phyloP scores from a whole-genome alignment of 116 monocot species.

The Zostera marina region DNA sequence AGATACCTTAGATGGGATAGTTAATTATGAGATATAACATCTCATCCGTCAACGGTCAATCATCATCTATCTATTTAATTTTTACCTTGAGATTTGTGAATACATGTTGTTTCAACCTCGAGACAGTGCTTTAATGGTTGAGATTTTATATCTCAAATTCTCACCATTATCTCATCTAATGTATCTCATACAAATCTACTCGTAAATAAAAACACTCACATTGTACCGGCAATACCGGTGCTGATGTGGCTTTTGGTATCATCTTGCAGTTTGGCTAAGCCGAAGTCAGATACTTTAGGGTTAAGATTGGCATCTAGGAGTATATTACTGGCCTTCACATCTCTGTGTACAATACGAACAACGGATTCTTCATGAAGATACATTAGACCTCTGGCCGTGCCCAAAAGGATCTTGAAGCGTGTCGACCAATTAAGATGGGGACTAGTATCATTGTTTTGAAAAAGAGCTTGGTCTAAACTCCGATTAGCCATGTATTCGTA shows the following conservation, averaged over 20 bases:
- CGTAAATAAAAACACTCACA: no score
- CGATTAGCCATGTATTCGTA: constrained; percentile 60
- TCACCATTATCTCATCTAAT: no score
- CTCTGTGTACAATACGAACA: constrained; percentile 50
- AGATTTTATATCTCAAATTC: no score
- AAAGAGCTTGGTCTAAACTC: constrained; percentile 56
- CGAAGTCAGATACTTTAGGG: constrained; percentile 80
- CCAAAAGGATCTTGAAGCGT: constrained; percentile 55
- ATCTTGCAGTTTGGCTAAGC: constrained; percentile 63
- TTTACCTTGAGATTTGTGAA: no score
- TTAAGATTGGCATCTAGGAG: constrained; percentile 49
- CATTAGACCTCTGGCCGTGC: constrained; percentile 48
- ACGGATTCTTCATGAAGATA: constrained; percentile 74
- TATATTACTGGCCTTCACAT: constrained; percentile 70
- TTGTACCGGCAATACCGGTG: constrained; percentile 70
- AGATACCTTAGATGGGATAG: no score
- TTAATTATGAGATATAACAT: no score
- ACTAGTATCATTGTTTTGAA: constrained; percentile 36
- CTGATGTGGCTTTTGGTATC: constrained; percentile 54
- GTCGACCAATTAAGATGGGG: constrained; percentile 32
- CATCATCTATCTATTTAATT: no score
- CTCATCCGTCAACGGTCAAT: no score
- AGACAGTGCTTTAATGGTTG: no score
- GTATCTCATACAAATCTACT: no score
- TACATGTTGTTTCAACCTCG: no score